phyloP scores from a whole-genome alignment of 2,329 filamentous ascomycete species.

The Biscogniauxia mediterranea region DNA sequence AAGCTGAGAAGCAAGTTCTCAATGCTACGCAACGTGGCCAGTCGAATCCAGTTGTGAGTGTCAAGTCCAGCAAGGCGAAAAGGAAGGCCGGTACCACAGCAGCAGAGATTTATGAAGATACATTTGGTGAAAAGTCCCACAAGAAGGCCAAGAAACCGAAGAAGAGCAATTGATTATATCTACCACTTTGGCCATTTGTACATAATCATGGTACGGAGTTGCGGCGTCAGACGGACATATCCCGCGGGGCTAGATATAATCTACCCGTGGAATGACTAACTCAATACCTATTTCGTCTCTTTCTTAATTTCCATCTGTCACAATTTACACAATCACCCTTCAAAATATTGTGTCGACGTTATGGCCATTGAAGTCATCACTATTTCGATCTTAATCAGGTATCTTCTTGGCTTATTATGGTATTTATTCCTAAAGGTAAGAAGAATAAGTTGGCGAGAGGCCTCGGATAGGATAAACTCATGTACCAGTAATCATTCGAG shows the following conservation, averaged over 20 bases:
- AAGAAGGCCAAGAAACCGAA: conserved; percentile 54
- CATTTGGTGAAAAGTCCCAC: conserved; percentile 49
- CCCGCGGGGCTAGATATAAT: neutral
- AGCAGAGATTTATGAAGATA: conserved; percentile 62
- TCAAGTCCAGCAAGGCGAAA: conserved; percentile 77
- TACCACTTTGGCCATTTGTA: neutral
- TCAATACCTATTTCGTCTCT: neutral
- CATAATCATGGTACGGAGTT: neutral
- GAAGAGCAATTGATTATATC: conserved; percentile 36
- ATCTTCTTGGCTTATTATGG: no score
- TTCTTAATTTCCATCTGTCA: neutral
- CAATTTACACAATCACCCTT: neutral
- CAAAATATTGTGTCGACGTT: no score
- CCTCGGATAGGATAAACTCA: no score
- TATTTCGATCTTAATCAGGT: no score
- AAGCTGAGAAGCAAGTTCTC: conserved; percentile 73
- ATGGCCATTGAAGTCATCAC: no score
- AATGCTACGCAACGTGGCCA: conserved; percentile 54
- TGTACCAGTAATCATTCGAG: no score
- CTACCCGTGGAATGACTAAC: neutral
- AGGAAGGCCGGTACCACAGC: conserved; percentile 65
- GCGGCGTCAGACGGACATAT: neutral
- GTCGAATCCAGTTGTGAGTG: conserved; percentile 67
- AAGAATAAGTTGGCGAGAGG: no score
- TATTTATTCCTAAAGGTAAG: no score